Evolutionary conservation across 805 yeast species (phyloP).

Genomic region (Jamesozyma spencerorum): DNA sequence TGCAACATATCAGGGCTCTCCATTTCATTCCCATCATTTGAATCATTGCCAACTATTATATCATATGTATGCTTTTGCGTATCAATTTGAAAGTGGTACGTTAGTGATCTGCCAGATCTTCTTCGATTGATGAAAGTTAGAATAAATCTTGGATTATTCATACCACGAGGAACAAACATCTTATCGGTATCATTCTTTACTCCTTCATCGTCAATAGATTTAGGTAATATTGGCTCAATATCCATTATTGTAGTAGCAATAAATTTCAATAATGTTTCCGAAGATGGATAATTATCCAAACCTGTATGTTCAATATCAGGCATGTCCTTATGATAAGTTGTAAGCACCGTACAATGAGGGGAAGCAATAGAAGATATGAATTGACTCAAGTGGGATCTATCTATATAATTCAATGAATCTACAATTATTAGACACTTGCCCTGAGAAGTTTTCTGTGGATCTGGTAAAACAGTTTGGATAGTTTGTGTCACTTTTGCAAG

Average conservation of each 20-base stretch:
- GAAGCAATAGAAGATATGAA: conserved; percentile 44
- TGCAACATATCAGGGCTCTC: conserved; percentile 51
- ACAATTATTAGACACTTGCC: conserved; percentile 37
- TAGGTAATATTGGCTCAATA: conserved; percentile 37
- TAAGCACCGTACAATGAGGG: conserved; percentile 38
- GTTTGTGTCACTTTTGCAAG: conserved; percentile 11
- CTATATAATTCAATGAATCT: conserved; percentile 60
- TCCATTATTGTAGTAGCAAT: conserved; percentile 71
- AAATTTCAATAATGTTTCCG: conserved; percentile 46
- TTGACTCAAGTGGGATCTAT: conserved; percentile 36
- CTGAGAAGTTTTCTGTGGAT: conserved; percentile 8
- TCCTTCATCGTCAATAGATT: conserved; percentile 38
- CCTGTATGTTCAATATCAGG: conserved; percentile 28
- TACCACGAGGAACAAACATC: conserved; percentile 42
- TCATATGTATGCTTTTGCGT: conserved; percentile 36
- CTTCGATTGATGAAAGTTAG: conserved; percentile 58
- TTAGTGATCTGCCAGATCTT: conserved; percentile 72
- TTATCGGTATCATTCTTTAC: conserved; percentile 32
- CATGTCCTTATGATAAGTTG: conserved; percentile 38
- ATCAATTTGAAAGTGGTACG: conserved; percentile 47
- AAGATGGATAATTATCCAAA: conserved; percentile 41
- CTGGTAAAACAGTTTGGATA: conserved; percentile 18
- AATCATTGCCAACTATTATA: conserved; percentile 17
- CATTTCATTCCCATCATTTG: conserved; percentile 10
- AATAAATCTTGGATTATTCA: conserved; percentile 40